These are phyloP conservation scores for Sergeia podlipaevii DNA, from an alignment of 208 protist species.

Conservation along the genomic window DNA sequence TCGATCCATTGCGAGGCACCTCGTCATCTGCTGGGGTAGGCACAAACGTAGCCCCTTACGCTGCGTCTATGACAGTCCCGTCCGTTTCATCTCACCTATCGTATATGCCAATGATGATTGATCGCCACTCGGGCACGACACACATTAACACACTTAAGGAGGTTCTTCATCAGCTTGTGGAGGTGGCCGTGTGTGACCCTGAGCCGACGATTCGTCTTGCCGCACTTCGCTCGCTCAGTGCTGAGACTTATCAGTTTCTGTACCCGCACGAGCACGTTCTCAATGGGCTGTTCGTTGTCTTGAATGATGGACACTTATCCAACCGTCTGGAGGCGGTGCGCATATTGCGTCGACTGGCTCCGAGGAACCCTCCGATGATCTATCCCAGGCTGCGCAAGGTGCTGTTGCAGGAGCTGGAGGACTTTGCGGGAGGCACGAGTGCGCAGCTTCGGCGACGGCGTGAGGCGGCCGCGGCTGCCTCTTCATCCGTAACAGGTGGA, in stretches of 20 bases:
- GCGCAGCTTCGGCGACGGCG: not conserved
- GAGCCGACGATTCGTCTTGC: constrained; percentile 54
- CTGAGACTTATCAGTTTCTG: constrained; percentile 59
- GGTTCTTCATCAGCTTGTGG: constrained; percentile 60
- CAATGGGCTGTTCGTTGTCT: constrained; percentile 52
- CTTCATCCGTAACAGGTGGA: too few species aligned
- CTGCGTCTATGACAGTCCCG: too few species aligned
- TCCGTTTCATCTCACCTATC: too few species aligned
- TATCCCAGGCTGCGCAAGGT: constrained; percentile 70
- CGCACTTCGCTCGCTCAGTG: constrained; percentile 41
- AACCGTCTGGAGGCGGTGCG: constrained; percentile 58
- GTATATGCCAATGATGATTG: too few species aligned
- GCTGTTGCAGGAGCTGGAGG: constrained; percentile 44
- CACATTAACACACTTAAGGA: constrained; percentile 64
- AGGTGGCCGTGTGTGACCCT: constrained; percentile 63
- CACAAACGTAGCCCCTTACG: too few species aligned
- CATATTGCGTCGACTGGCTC: constrained; percentile 60
- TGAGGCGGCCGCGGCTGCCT: not conserved
- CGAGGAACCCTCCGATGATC: constrained; percentile 38
- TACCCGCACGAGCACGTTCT: constrained; percentile 58
- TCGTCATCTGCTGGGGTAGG: too few species aligned
- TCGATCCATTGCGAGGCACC: not conserved
- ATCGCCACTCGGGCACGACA: constrained; percentile 48
- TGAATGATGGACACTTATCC: constrained; percentile 60
- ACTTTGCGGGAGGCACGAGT: constrained; percentile 26